Evolutionary conservation across 2,329 filamentous ascomycete genomes (phyloP), one percentile per base, ranked within the genome.

Genomic region (Nigrospora sphaerica): DNA sequence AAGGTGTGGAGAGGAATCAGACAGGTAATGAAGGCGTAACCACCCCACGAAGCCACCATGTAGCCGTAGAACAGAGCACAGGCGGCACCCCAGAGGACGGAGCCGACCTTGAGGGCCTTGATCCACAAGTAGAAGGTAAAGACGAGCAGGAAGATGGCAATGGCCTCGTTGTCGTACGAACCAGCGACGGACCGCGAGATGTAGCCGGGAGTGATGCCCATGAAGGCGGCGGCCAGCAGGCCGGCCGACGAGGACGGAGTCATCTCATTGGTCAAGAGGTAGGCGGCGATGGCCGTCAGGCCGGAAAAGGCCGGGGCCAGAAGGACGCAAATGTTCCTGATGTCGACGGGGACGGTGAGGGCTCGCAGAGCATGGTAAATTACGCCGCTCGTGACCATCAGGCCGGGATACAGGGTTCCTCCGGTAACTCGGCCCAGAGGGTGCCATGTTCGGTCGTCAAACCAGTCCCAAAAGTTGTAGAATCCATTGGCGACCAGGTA

Each of bases 391-490:
- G 93, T 98, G 59, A 98, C 95, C 93, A 98, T 98, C 62, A 98
- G 78, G 60, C 93, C 93, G 43, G 93, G 93, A 67, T 98, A 98
- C 52, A 98, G 81, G n/a, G 93, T 98, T 63, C 93, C 93, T 70
- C 93, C 93, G 50, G 93, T 98, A 64, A 98, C 93, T 74, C 93
- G 89, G 59, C 93, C 93, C 51, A 98, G 86, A 59, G 93, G 93
- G 71, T 98, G 92, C 93, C 93, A 98, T 81, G 93, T 98, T 74
- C 93, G 85, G 75, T 98, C 93, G 70, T 98, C 93, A 64, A 98
- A 98, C 93, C 93, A 98, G 68, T 98, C 92, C 93, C 93, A 98
- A 67, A 98, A 98, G 68, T 87, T 90, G 70, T 95, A 95, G 73
- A 98, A 97, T 60, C 93, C 93, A 83, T 98, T 82, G 63, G 92